These are phyloP conservation scores for Berberis vulgaris DNA, from an alignment of 164 flowering plant genomes.

Conservation along the genomic window DNA sequence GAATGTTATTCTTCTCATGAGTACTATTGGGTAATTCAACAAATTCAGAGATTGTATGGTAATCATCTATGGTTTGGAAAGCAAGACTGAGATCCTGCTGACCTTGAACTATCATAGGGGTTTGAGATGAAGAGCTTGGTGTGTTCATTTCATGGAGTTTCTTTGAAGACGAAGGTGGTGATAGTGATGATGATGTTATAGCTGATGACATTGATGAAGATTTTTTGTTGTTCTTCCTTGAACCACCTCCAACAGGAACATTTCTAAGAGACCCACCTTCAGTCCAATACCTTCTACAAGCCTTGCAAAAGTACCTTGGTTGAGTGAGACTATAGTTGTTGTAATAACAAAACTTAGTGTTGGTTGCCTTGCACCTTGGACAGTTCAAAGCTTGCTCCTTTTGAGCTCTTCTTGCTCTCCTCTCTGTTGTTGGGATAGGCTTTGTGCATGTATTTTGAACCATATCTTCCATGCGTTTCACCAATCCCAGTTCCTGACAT, in stretches of 20 bases:
- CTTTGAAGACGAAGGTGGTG: slow-evolving; percentile 22
- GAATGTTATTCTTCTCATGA: slow-evolving; percentile 11
- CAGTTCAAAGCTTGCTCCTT: slow-evolving; percentile 75
- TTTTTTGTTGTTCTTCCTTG: slow-evolving; percentile 66
- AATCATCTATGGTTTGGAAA: slow-evolving; percentile 27
- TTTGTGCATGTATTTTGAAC: slow-evolving; percentile 36
- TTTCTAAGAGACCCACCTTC: slow-evolving; percentile 92
- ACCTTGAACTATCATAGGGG: slow-evolving; percentile 47
- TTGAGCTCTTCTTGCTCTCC: slow-evolving; percentile 61
- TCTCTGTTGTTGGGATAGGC: slow-evolving; percentile 21
- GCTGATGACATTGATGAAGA: slow-evolving; percentile 13
- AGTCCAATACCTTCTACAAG: slow-evolving; percentile 95
- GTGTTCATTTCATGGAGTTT: slow-evolving; percentile 37
- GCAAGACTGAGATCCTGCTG: slow-evolving; percentile 62
- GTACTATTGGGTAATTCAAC: slow-evolving; percentile 18
- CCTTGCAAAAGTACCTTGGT: slow-evolving; percentile 92
- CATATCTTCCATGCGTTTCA: slow-evolving; percentile 76
- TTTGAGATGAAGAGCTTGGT: slow-evolving; percentile 22
- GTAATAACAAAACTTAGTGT: slow-evolving; percentile 95
- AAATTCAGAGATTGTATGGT: slow-evolving; percentile 18
- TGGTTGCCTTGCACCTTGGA: slow-evolving; percentile 91
- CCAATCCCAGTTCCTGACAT: slow-evolving; percentile 57
- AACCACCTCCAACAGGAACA: slow-evolving; percentile 96
- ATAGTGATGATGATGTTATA: slow-evolving; percentile 10
- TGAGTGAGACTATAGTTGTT: slow-evolving; percentile 96